Conservation (phyloP, 2,329 filamentous ascomycete species). For the Alternaria sp. region DNA sequence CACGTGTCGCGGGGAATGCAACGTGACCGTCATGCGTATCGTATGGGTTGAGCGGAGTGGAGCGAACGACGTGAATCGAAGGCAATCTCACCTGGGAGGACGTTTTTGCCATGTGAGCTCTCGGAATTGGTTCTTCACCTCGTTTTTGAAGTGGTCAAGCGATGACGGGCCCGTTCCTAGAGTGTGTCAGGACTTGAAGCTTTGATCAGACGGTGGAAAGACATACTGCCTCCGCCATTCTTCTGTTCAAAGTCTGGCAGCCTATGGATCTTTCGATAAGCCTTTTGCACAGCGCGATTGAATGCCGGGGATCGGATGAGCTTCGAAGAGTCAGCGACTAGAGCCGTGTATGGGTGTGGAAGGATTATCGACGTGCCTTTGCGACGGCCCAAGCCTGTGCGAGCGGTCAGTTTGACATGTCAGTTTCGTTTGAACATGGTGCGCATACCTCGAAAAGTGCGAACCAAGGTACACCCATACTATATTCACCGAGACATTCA, state of each 20-base stretch:
- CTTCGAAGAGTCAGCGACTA: conserved; percentile 36
- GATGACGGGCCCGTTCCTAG: conserved; percentile 53
- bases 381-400: conserved; percentile 51
- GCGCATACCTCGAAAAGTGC: conserved; percentile 46
- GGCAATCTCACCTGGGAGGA: conserved; percentile 35
- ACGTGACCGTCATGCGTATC: neutral
- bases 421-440: conserved; percentile 1
- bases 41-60: conserved; percentile 4
- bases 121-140: conserved; percentile 59
- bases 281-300: conserved; percentile 61
- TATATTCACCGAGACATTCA: conserved; percentile 5
- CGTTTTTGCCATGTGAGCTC: conserved; percentile 51
- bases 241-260: conserved; percentile 54
- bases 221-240: conserved; percentile 57
- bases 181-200: neutral
- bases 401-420: conserved; percentile 30
- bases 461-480: conserved; percentile 44
- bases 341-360: neutral
- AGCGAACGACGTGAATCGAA: neutral
- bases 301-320: conserved; percentile 64
- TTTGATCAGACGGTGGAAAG: conserved; percentile 26
- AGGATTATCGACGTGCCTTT: conserved; percentile 37
- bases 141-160: conserved; percentile 62
- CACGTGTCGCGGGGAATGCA: neutral
- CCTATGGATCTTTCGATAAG: conserved; percentile 58